A percentile compares a stretch with the other conserved stretches of the same genome.
These are phyloP conservation scores for Chaetomium strumarium DNA, from an alignment of 2,329 filamentous ascomycete genomes.

Conservation along the genomic window DNA sequence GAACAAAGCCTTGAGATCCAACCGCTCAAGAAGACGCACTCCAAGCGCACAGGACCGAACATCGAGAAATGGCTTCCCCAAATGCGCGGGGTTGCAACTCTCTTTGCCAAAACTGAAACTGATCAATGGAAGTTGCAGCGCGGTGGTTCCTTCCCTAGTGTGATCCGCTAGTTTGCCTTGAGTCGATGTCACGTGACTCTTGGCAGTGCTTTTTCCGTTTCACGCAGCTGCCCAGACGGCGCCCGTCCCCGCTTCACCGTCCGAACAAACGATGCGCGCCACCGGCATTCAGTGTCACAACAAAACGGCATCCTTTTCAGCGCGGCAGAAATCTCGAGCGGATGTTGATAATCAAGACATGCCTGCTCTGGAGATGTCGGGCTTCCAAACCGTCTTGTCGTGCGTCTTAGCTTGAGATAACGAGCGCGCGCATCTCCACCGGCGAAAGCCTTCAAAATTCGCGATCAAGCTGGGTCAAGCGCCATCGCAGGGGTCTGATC, in stretches of 20 bases:
- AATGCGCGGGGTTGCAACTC: no score
- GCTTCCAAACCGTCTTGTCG: not conserved
- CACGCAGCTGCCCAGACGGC: conserved; percentile 1
- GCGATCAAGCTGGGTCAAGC: not conserved
- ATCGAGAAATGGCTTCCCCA: no score
- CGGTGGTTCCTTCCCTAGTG: no score
- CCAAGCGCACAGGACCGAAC: no score
- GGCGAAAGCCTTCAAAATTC: not conserved
- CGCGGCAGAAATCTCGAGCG: not conserved
- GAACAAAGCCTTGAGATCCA: no score
- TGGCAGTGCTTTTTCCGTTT: conserved; percentile 9
- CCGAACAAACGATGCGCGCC: conserved; percentile 10
- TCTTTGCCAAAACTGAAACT: no score
- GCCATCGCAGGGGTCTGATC: no score
- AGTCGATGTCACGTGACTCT: conserved; percentile 12
- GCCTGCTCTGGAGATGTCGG: not conserved
- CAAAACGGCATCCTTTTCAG: conserved; percentile 22
- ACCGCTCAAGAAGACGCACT: no score
- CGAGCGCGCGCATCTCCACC: not conserved
- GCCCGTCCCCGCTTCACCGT: conserved; percentile 17
- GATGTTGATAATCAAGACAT: conserved; percentile 2
- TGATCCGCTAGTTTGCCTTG: no score
- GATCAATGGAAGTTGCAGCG: no score
- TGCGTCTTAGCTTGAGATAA: not conserved
- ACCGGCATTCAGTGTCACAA: conserved; percentile 17